Base-by-base conservation (phyloP, 352 stramenopile species). In the Phytophthora brassicae region DNA sequence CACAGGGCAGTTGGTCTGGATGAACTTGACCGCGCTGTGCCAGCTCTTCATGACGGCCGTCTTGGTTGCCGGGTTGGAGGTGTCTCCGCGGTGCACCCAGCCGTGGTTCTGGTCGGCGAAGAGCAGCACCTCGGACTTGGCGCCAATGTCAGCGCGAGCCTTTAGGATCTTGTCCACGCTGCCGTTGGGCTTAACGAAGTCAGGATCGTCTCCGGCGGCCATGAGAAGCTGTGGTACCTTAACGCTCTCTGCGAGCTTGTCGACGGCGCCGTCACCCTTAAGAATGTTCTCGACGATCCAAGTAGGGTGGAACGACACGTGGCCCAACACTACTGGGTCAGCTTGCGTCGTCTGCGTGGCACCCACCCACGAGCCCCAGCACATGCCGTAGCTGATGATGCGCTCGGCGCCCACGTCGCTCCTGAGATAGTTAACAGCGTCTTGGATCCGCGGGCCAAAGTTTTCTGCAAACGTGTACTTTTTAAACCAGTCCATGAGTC, bases 221-320 rank as follows among this genome's bases (percentile, higher is more conserved):
- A 92, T 60, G 46, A 94, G 60, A 28, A 94, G 64, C 61, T 94
- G 85, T 26, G 85, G 85, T 12, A 87, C 79, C 68, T 89, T 86
- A 58, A 94, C 76, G 50, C 52, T 68, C 53, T 88, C 70, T 2
- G 83, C 81, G 28, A 94, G 74, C 66, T 90, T 90, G 64, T 89
- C 69, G 6, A 82, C 78, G 14, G 74, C 81, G 43, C 74, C 75
- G 35, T 88, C 79, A 50, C 85, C 85, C 47, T 91, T 86, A 38
- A 88, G 58, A 12, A 89, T 72, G 68, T 91, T 89, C 70, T 94
- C 83, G 16, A 92, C 64, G 38, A 77, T 35, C 85, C 85, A 94
- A 59, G 81, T 82, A 38, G 85, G 81, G 69, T 94, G 85, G 72
- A 91, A 94, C n/a, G 78, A 90, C 41, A 94, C 73, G 72, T 92